Conservation (phyloP, 148 eudicot species). For the Vaccinium darrowii region DNA sequence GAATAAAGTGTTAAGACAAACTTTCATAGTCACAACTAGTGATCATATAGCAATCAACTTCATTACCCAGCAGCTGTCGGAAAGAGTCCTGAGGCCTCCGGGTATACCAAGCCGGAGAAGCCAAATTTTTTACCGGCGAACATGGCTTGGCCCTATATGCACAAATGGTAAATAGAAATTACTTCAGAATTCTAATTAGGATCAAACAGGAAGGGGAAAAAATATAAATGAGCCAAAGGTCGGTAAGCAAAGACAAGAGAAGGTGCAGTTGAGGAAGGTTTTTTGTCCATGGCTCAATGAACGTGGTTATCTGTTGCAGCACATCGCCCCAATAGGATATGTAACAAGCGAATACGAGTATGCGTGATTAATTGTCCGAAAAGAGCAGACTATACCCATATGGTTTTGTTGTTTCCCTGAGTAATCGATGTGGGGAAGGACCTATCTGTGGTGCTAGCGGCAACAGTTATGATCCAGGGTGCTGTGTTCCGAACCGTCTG, state of each 20-base stretch:
- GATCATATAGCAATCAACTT: background rate
- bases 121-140: background rate
- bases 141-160: slow-evolving; percentile 1
- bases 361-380: background rate
- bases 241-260: background rate
- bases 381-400: background rate
- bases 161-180: background rate
- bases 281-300: too few relatives aligned
- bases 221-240: background rate
- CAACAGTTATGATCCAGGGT: background rate
- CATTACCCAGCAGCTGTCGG: background rate
- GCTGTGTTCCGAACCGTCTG: background rate
- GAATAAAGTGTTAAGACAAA: background rate
- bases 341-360: background rate
- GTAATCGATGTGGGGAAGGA: background rate
- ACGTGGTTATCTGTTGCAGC: too few relatives aligned
- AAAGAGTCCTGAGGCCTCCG: background rate
- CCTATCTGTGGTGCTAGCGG: background rate
- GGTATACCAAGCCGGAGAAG: background rate
- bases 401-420: background rate
- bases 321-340: too few relatives aligned
- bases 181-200: background rate
- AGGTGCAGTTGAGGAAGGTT: too few relatives aligned
- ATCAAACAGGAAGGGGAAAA: background rate
- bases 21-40: background rate